phyloP scores from a whole-genome alignment of 306 rosid species.

The Castanea sativa region DNA sequence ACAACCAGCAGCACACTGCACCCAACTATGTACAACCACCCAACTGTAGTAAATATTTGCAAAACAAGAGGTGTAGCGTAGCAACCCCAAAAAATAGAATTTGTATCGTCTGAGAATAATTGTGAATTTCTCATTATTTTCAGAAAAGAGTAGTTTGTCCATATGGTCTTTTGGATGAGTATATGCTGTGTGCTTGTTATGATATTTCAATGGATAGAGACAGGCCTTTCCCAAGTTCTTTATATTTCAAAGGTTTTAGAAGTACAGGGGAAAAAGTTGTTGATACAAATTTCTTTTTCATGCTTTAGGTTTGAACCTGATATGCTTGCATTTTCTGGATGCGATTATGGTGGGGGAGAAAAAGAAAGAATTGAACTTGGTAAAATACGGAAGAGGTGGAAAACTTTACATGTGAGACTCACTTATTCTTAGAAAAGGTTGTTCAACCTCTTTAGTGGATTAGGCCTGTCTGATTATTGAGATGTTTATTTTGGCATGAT shows the following conservation, averaged over 20 bases:
- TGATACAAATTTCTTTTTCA: conserved; percentile 21
- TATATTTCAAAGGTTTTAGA: not conserved
- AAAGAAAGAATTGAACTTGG: conserved; percentile 74
- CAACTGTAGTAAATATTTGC: too few species aligned
- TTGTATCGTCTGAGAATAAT: not conserved
- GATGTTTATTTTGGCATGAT: conserved; percentile 10
- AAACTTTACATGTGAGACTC: conserved; percentile 67
- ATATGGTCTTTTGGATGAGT: not conserved
- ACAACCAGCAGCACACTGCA: too few species aligned
- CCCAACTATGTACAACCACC: too few species aligned
- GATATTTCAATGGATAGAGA: not conserved
- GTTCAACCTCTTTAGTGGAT: not conserved
- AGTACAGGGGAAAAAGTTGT: conserved; percentile 11
- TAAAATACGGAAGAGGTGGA: conserved; percentile 75
- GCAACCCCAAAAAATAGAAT: not conserved
- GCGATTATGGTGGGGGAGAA: conserved; percentile 97
- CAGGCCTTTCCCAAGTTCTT: not conserved
- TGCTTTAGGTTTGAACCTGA: conserved; percentile 79
- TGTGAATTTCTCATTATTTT: not conserved
- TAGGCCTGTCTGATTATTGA: conserved; percentile 17
- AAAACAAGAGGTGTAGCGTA: too few species aligned
- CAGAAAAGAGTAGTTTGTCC: not conserved
- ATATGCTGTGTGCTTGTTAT: not conserved
- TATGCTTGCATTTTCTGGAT: conserved; percentile 97
- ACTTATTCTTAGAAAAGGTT: conserved; percentile 4